A percentile compares a stretch with the other conserved stretches of the same genome.
Evolutionary conservation across 768 basidiomycete species (phyloP).

Genomic region (Lentinus tigrinus): DNA sequence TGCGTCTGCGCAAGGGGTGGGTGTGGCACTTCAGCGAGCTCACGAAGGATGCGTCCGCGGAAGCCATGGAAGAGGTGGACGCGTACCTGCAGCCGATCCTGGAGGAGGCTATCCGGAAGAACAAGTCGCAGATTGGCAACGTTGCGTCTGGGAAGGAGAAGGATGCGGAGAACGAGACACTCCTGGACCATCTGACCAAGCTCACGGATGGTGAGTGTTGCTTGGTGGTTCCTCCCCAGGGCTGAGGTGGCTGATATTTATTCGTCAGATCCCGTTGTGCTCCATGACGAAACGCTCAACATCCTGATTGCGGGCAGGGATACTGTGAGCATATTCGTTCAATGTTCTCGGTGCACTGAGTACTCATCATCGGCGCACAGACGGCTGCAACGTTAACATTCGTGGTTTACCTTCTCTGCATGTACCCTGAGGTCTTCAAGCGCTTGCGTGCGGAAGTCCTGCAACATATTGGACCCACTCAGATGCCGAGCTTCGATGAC

Average conservation of each 20-base stretch:
- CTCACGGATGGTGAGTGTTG: slow-evolving; percentile 35
- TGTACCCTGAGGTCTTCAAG: slow-evolving; percentile 29
- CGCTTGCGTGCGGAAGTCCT: slow-evolving; percentile 35
- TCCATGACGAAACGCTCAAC: slow-evolving; percentile 35
- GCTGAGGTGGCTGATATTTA: background rate
- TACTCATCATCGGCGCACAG: slow-evolving; percentile 1
- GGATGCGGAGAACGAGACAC: slow-evolving; percentile 34
- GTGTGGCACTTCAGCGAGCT: slow-evolving; percentile 43
- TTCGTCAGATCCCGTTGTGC: slow-evolving; percentile 26
- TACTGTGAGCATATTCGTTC: slow-evolving; percentile 21
- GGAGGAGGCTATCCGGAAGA: slow-evolving; percentile 25
- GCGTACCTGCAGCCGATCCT: slow-evolving; percentile 40
- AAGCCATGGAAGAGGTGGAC: slow-evolving; percentile 39
- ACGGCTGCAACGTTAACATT: slow-evolving; percentile 35
- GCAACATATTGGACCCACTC: slow-evolving; percentile 25
- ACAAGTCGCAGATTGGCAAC: slow-evolving; percentile 1
- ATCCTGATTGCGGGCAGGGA: slow-evolving; percentile 37
- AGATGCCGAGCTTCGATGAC: slow-evolving; percentile 31
- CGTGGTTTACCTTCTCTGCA: slow-evolving; percentile 32
- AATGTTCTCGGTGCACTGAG: too few relatives aligned
- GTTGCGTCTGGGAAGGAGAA: slow-evolving; percentile 1
- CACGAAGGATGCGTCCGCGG: slow-evolving; percentile 28
- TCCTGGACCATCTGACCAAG: slow-evolving; percentile 41
- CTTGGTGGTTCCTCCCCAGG: background rate
- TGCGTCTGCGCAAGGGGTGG: slow-evolving; percentile 31